phyloP scores from a whole-genome alignment of 2,329 filamentous ascomycete genomes.

The Neoscytalidium dimidiatum region DNA sequence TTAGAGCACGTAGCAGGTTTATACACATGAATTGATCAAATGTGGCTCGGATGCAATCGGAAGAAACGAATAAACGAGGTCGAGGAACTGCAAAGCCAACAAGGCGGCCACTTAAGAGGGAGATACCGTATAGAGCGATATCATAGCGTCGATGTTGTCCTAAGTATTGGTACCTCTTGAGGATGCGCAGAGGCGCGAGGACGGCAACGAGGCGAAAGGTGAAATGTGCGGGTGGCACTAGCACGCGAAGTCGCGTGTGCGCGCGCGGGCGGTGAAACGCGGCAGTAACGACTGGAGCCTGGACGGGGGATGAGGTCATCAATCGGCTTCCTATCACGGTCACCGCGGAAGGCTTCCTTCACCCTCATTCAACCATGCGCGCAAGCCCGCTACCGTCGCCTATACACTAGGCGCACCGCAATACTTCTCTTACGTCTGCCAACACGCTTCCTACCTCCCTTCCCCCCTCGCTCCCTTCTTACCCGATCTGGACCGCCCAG shows the following conservation, averaged over 20 bases:
- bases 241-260: not conserved
- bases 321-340: not conserved
- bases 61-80: too few species aligned
- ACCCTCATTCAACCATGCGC: not conserved
- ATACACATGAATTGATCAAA: too few species aligned
- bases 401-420: not conserved
- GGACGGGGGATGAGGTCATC: slow-evolving; percentile 8
- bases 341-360: not conserved
- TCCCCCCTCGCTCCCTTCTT: not conserved
- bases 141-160: too few species aligned
- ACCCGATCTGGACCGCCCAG: not conserved
- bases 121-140: too few species aligned
- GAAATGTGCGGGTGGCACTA: too few species aligned
- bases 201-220: not conserved
- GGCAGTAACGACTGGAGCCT: slow-evolving; percentile 9
- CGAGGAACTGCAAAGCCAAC: too few species aligned
- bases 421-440: not conserved
- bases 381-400: not conserved
- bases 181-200: slow-evolving; percentile 9
- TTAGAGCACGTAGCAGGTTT: too few species aligned
- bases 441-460: not conserved
- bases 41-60: too few species aligned
- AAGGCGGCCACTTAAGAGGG: too few species aligned
- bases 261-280: not conserved
- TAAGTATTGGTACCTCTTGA: too few species aligned